Percentiles rank a stretch among this genome's conserved stretches.
Conservation (phyloP, 805 yeast species). For the Ogataea henricii region DNA sequence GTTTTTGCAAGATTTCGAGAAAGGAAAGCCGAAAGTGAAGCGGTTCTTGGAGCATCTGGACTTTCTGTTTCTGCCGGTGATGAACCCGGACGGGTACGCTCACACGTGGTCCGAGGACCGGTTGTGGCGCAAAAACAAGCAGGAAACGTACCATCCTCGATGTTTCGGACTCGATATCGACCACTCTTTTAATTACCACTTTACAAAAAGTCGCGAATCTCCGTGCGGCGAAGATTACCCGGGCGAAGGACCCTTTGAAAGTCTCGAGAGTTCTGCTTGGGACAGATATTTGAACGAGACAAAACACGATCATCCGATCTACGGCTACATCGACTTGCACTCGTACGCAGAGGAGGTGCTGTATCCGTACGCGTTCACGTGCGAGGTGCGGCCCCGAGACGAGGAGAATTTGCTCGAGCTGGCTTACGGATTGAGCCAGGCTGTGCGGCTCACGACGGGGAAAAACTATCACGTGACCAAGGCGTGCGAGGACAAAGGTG, state of each 20-base stretch:
- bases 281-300: constrained; percentile 50
- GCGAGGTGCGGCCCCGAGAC: constrained; percentile 73
- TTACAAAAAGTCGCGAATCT: constrained; percentile 58
- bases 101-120: constrained; percentile 81
- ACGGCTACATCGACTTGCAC: constrained; percentile 81
- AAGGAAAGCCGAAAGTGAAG: constrained; percentile 40
- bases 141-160: constrained; percentile 61
- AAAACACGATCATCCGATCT: constrained; percentile 56
- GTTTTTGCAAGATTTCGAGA: constrained; percentile 50
- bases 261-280: constrained; percentile 57
- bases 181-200: constrained; percentile 77
- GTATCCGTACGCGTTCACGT: constrained; percentile 81
- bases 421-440: constrained; percentile 77
- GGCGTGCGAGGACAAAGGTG: constrained; percentile 79
- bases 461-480: constrained; percentile 67
- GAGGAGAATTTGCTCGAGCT: constrained; percentile 78
- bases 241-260: constrained; percentile 73
- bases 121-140: constrained; percentile 88
- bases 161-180: constrained; percentile 88
- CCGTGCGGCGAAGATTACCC: constrained; percentile 85
- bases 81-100: constrained; percentile 90
- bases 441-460: constrained; percentile 65
- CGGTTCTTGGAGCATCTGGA: constrained; percentile 60
- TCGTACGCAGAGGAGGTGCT: constrained; percentile 83
- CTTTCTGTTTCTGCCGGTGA: constrained; percentile 76